These are phyloP conservation scores for Aspergillus nanangensis DNA, from an alignment of 495 filamentous ascomycete genomes.

Conservation along the genomic window DNA sequence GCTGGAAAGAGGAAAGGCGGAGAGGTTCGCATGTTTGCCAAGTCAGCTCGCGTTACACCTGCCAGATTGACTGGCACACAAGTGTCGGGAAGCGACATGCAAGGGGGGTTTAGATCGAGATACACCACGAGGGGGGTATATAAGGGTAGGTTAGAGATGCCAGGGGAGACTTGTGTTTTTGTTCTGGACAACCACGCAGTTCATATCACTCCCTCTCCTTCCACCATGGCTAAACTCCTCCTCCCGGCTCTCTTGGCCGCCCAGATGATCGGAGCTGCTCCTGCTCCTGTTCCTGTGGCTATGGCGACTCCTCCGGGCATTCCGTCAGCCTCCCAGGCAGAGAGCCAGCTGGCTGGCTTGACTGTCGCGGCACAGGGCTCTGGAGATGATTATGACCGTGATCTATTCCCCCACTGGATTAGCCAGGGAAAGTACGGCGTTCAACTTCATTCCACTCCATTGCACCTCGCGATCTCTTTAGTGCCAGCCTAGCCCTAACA, in stretches of 20 bases:
- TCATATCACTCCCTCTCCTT: background rate
- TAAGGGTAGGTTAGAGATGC: too few species aligned
- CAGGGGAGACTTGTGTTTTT: too few species aligned
- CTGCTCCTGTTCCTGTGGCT: slow-evolving; percentile 15
- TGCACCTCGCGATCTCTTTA: background rate
- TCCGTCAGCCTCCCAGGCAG: slow-evolving; percentile 49
- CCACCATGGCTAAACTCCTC: slow-evolving; percentile 5
- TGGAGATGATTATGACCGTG: slow-evolving; percentile 52
- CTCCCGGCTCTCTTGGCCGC: slow-evolving; percentile 10
- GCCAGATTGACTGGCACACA: too few species aligned
- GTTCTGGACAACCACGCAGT: background rate
- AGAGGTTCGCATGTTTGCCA: too few species aligned
- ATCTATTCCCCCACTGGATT: slow-evolving; percentile 65
- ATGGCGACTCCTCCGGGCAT: slow-evolving; percentile 50
- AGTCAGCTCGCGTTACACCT: too few species aligned
- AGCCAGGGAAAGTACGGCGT: slow-evolving; percentile 41
- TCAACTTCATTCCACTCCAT: background rate
- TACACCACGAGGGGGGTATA: too few species aligned
- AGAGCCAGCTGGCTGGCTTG: slow-evolving; percentile 48
- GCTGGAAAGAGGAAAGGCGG: too few species aligned
- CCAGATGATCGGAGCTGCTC: slow-evolving; percentile 8
- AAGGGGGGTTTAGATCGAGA: too few species aligned
- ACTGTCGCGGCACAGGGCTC: slow-evolving; percentile 50
- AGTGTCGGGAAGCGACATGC: too few species aligned
- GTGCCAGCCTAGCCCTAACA: background rate